A percentile compares a stretch with the other conserved stretches of the same genome.
These are phyloP conservation scores for Polyplosphaeria fusca DNA, from an alignment of 495 filamentous ascomycete species.

Conservation along the genomic window DNA sequence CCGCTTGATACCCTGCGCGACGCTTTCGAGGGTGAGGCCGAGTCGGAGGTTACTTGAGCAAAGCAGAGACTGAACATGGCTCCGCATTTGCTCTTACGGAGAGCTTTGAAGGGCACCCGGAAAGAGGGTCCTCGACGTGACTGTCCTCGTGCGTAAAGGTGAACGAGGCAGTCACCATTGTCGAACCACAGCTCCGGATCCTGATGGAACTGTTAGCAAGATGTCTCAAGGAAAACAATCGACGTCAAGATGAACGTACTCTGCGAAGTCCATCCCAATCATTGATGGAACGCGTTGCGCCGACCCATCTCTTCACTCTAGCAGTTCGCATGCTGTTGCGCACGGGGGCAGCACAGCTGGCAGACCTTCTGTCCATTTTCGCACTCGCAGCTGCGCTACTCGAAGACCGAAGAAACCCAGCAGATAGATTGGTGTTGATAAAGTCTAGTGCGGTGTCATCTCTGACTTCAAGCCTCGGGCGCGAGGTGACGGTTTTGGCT, in stretches of 20 bases:
- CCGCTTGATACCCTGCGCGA: slow-evolving; percentile 20
- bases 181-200: slow-evolving; percentile 64
- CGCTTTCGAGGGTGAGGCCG: slow-evolving; percentile 1
- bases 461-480: slow-evolving; percentile 1
- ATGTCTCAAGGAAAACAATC: not conserved
- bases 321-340: slow-evolving; percentile 18
- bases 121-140: slow-evolving; percentile 61
- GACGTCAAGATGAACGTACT: slow-evolving; percentile 39
- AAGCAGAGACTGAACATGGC: slow-evolving; percentile 53
- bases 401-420: not conserved
- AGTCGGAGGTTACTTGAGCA: slow-evolving; percentile 32
- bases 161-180: slow-evolving; percentile 59
- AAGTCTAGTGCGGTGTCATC: not conserved
- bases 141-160: slow-evolving; percentile 58
- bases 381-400: not conserved
- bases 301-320: slow-evolving; percentile 53
- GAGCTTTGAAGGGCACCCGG: slow-evolving; percentile 50
- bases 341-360: slow-evolving; percentile 3
- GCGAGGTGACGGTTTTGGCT: not conserved
- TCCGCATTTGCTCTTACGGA: slow-evolving; percentile 51
- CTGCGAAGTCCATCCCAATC: slow-evolving; percentile 54
- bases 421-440: not conserved
- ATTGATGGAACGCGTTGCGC: slow-evolving; percentile 46
- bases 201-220: slow-evolving; percentile 32
- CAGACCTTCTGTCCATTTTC: slow-evolving; percentile 6